phyloP scores from a whole-genome alignment of 2,329 filamentous ascomycete species.

The Cladosporium sp. region DNA sequence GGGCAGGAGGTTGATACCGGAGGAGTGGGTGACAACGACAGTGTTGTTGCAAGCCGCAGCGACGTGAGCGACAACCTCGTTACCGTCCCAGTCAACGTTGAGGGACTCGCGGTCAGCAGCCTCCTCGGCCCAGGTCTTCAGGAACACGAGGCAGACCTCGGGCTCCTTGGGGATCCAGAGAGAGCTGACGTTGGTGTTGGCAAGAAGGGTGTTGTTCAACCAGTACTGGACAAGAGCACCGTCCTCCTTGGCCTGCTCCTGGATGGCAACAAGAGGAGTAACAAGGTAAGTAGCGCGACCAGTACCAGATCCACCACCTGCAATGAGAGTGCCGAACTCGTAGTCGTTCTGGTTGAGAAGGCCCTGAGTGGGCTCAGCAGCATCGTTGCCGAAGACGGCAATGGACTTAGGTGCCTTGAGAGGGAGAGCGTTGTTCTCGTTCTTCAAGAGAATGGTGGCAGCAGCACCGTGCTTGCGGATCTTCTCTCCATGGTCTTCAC shows the following conservation, averaged over 20 bases:
- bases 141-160: constrained; percentile 56
- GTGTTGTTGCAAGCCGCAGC: constrained; percentile 19
- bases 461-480: constrained; percentile 43
- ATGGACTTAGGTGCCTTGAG: constrained; percentile 53
- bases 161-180: constrained; percentile 20
- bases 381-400: constrained; percentile 47
- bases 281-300: constrained; percentile 44
- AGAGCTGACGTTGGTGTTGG: constrained; percentile 35
- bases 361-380: constrained; percentile 24
- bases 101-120: constrained; percentile 29
- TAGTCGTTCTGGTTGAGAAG: constrained; percentile 16
- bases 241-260: constrained; percentile 31
- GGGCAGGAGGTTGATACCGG: constrained; percentile 47
- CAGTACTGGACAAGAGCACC: constrained; percentile 29
- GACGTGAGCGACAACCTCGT: constrained; percentile 31
- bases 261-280: constrained; percentile 46
- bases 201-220: constrained; percentile 20
- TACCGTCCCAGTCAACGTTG: constrained; percentile 20
- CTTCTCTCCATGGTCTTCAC: constrained; percentile 58
- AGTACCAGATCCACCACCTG: constrained; percentile 46
- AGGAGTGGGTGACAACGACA: constrained; percentile 50
- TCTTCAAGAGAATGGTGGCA: constrained; percentile 62
- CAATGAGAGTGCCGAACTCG: constrained; percentile 45
- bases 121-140: constrained; percentile 57
- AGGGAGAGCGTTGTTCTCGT: constrained; percentile 57